phyloP scores from a whole-genome alignment of 192 early-diverging fungal genomes.

The Backusella australiensis region DNA sequence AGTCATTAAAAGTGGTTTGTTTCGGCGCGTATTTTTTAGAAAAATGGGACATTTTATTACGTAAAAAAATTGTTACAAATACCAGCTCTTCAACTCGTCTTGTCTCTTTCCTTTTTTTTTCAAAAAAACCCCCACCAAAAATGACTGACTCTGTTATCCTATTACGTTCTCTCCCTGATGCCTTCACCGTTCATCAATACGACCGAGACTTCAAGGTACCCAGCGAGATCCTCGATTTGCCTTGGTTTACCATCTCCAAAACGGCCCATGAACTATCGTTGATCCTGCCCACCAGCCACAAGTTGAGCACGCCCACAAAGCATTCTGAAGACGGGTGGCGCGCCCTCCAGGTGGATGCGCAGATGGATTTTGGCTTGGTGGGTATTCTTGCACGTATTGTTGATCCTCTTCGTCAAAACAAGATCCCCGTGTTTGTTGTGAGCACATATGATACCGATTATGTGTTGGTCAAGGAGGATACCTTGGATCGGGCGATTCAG shows the following conservation, averaged over 20 bases:
- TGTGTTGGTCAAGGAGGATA: constrained; percentile 59
- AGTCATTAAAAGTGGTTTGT: not conserved
- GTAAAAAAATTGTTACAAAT: not conserved
- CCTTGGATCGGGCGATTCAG: constrained; percentile 2
- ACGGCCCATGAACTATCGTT: constrained; percentile 45
- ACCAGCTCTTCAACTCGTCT: not conserved
- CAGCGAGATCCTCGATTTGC: constrained; percentile 13
- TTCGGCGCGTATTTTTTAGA: not conserved
- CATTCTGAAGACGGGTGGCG: constrained; percentile 40
- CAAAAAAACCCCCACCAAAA: not conserved
- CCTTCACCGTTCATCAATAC: constrained; percentile 26
- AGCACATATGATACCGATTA: constrained; percentile 78
- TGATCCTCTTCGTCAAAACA: constrained; percentile 47
- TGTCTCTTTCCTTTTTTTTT: not conserved
- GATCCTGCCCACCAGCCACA: constrained; percentile 14
- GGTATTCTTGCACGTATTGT: constrained; percentile 61
- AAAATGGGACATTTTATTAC: not conserved
- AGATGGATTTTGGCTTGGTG: constrained; percentile 64
- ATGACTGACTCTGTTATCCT: not conserved
- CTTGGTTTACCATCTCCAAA: constrained; percentile 49
- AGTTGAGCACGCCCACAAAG: not conserved
- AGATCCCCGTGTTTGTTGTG: constrained; percentile 65
- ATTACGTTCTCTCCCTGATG: constrained; percentile 18
- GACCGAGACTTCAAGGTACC: not conserved
- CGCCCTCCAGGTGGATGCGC: constrained; percentile 55